A percentile compares a stretch with the other conserved stretches of the same genome.
These are phyloP conservation scores for Ephemerocybe angulata DNA, from an alignment of 768 basidiomycete genomes.

Conservation along the genomic window DNA sequence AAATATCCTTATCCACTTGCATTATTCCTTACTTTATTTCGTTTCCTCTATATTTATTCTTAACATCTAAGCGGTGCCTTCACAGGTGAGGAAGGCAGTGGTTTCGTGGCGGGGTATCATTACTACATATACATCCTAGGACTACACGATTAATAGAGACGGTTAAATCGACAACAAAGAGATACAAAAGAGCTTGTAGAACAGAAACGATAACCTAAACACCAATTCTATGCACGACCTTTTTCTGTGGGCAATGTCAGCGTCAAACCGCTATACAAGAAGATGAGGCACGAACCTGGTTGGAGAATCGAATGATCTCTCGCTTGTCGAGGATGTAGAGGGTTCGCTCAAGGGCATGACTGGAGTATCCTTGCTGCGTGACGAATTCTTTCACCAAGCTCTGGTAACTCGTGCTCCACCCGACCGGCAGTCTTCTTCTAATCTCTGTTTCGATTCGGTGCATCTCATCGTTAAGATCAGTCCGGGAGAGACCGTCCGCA, in stretches of 20 bases:
- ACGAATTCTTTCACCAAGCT: conserved; percentile 92
- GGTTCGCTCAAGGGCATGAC: conserved; percentile 87
- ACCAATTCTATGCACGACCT: conserved; percentile 40
- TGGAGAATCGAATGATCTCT: conserved; percentile 89
- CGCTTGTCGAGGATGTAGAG: conserved; percentile 92
- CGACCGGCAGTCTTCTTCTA: conserved; percentile 77
- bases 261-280: conserved; percentile 4
- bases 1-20: too few species aligned
- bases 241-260: conserved; percentile 31
- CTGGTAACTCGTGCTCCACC: conserved; percentile 97
- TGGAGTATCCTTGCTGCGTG: conserved; percentile 84
- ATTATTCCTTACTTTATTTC: background rate
- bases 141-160: background rate
- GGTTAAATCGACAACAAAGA: background rate
- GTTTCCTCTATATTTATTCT: background rate
- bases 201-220: background rate
- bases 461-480: conserved; percentile 93
- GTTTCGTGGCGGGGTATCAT: background rate
- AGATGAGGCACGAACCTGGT: conserved; percentile 41
- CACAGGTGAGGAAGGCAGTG: too few species aligned
- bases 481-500: conserved; percentile 86
- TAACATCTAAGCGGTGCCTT: background rate
- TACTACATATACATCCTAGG: conserved; percentile 1
- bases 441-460: conserved; percentile 84
- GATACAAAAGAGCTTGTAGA: background rate